Percentiles rank a stretch among this genome's conserved stretches.
These are phyloP conservation scores for Apium graveolens DNA, from an alignment of 129 eudicot genomes.

Conservation along the genomic window DNA sequence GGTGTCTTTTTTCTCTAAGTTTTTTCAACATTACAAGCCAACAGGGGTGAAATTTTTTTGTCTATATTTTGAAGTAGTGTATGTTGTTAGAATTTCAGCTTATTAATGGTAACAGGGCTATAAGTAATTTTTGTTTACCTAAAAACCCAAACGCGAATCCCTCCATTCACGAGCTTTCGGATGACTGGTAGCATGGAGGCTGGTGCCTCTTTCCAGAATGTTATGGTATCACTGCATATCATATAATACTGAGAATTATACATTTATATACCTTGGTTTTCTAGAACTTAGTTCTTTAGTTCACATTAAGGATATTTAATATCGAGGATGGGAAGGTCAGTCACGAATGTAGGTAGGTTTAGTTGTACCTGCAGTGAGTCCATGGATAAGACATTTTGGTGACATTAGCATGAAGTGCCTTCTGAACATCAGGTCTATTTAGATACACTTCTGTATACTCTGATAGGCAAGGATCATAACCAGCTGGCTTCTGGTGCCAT, in stretches of 20 bases:
- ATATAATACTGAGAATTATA: not conserved
- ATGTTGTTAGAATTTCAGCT: too few relatives aligned
- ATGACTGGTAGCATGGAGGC: conserved; percentile 51
- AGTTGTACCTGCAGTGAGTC: conserved; percentile 73
- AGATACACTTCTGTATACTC: conserved; percentile 48
- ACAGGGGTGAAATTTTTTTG: not conserved
- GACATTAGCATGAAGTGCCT: conserved; percentile 83
- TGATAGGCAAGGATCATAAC: conserved; percentile 73
- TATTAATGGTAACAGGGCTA: not conserved
- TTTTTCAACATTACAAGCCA: too few relatives aligned
- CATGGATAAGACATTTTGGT: conserved; percentile 69
- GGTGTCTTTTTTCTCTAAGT: too few relatives aligned
- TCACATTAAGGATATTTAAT: not conserved
- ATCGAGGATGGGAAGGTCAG: not conserved
- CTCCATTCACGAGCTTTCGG: conserved; percentile 43
- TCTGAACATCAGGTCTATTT: conserved; percentile 70
- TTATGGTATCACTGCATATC: conserved; percentile 38
- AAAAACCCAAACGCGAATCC: conserved; percentile 64
- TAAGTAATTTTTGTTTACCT: conserved; percentile 28
- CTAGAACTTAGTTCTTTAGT: not conserved
- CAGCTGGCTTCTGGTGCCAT: conserved; percentile 52
- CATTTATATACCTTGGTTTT: not conserved
- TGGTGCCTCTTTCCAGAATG: conserved; percentile 55
- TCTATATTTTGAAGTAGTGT: too few relatives aligned
- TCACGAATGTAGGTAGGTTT: not conserved